These are phyloP conservation scores for Medicago lupulina DNA, from an alignment of 306 rosid genomes.

Conservation along the genomic window DNA sequence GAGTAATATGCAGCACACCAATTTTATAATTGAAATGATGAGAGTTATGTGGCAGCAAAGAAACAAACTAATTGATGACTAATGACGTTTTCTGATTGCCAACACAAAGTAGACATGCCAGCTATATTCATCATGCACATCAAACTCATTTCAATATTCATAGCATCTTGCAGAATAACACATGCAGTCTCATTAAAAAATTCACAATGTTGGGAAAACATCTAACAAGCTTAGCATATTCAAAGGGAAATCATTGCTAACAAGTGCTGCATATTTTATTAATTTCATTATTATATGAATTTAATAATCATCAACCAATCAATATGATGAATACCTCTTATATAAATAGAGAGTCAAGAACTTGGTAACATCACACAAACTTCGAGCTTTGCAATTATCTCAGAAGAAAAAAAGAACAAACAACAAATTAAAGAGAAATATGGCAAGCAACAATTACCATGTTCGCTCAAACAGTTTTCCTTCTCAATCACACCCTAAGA, in stretches of 20 bases:
- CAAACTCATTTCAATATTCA: neutral
- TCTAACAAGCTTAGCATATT: constrained; percentile 48
- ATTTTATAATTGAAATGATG: too few species aligned
- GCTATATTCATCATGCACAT: constrained; percentile 21
- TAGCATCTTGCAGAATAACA: neutral
- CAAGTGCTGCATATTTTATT: neutral
- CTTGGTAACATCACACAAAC: constrained; percentile 33
- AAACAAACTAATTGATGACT: constrained; percentile 41
- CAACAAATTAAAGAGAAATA: neutral
- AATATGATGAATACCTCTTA: constrained; percentile 21
- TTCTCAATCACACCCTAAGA: constrained; percentile 67
- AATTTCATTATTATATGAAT: neutral
- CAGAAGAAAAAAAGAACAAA: neutral
- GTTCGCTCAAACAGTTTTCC: constrained; percentile 75
- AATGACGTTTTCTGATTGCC: constrained; percentile 36
- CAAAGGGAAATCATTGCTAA: constrained; percentile 38
- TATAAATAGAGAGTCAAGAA: constrained; percentile 29
- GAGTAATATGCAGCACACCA: too few species aligned
- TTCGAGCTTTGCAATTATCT: neutral
- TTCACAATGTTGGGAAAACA: constrained; percentile 43
- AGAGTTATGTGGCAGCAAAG: neutral
- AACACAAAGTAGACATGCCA: constrained; percentile 41
- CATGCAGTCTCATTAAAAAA: constrained; percentile 20
- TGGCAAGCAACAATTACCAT: constrained; percentile 53
- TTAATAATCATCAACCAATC: neutral